phyloP scores from a whole-genome alignment of 2,329 filamentous ascomycete genomes.

The Phaeosphaeria sp. region DNA sequence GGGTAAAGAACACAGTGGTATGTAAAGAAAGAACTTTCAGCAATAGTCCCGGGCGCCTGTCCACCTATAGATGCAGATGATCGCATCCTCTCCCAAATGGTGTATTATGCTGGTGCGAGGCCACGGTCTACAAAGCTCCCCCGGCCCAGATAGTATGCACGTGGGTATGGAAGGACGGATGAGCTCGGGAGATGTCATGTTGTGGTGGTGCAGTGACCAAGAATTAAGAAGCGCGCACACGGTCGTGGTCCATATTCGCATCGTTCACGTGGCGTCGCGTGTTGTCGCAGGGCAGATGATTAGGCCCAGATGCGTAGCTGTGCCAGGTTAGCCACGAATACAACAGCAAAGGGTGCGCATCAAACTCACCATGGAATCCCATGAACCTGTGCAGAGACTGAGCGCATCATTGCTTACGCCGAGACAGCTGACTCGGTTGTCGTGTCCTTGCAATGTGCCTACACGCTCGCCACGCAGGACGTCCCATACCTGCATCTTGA shows the following conservation, averaged over 20 bases:
- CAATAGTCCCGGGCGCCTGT: conserved; percentile 42
- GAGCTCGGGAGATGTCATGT: conserved; percentile 30
- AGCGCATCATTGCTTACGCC: conserved; percentile 99
- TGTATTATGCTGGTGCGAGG: conserved; percentile 41
- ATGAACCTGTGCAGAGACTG: conserved; percentile 98
- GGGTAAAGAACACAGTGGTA: conserved; percentile 38
- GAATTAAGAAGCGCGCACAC: conserved; percentile 36
- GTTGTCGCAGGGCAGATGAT: conserved; percentile 24
- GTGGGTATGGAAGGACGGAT: conserved; percentile 40
- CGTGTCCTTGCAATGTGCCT: conserved; percentile 93
- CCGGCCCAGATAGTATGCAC: conserved; percentile 24
- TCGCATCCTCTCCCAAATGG: conserved; percentile 35
- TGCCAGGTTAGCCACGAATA: conserved; percentile 29
- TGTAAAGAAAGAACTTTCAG: conserved; percentile 35
- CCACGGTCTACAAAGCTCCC: conserved; percentile 27
- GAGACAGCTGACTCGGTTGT: conserved; percentile 98
- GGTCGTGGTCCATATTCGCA: conserved; percentile 38
- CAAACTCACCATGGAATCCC: conserved; percentile 91
- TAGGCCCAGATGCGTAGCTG: conserved; percentile 62
- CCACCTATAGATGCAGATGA: conserved; percentile 32
- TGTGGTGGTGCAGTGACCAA: conserved; percentile 30
- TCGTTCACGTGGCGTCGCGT: conserved; percentile 40
- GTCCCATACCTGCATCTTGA: conserved; percentile 82
- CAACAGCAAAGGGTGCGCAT: conserved; percentile 3
- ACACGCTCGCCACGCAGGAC: conserved; percentile 96